Base-by-base conservation (phyloP, 192 early-diverging fungal genomes). In the Funneliformis geosporum region DNA sequence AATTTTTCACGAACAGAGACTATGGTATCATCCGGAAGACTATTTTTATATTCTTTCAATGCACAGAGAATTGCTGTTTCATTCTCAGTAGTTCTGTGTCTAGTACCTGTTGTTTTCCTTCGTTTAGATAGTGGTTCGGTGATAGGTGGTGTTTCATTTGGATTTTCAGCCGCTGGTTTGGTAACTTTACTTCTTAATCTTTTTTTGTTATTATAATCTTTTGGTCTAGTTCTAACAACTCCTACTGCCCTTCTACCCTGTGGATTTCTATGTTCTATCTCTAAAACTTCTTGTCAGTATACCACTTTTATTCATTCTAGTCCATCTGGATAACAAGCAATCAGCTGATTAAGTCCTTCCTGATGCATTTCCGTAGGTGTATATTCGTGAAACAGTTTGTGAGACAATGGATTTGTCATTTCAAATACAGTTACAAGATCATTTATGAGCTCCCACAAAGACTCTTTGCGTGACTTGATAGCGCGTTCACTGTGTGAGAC, bases 281-380 rank as follows among this genome's bases (percentile, higher is more conserved):
- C 28, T 25, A 73, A 73, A 25, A 73, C 28, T 27, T 73, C 71
- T 73, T 73, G 71, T n/a, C 38, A 9, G 28, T 33, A 55, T 12
- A 73, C 33, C 8, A n/a, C 25, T 25, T 73, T 47, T 40, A 55
- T 11, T 59, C 71, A 12, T 59, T 47, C 21, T 50, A 50, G 5
- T 44, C 71, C n/a, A 40, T 47, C 23, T 47, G 23, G 0, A 73
- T 55, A 73, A 23, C 71, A 73, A 8, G 18, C 28, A 40, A 14
- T 16, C 25, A 73, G 16, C 8, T 4, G 23, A 23, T 8, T 18
- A 46, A 73, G n/a, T 10, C 46, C 71, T 39, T 16, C 16, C 16
- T 46, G 5, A 73, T n/a, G n/a, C n/a, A n/a, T n/a, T n/a, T n/a
- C n/a, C n/a, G n/a, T 50, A 10, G 47, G 65, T 25, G 4, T 67